A percentile compares a stretch with the other conserved stretches of the same genome.
Conservation (phyloP, 2,329 filamentous ascomycete species). For the Beauveria sp. region DNA sequence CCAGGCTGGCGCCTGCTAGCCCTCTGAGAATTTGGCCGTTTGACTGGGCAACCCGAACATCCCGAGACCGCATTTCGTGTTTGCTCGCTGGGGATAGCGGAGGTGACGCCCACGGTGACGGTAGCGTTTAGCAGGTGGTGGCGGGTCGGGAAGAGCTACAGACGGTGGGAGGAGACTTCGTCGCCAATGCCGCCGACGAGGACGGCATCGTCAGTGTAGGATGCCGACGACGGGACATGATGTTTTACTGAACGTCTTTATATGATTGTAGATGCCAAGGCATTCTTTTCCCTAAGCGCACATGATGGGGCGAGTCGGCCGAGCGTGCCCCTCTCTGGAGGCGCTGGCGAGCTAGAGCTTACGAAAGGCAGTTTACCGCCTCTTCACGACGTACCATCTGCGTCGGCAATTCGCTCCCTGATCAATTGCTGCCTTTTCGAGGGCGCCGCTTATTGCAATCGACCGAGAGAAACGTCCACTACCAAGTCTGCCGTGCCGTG, state of each 20-base stretch:
- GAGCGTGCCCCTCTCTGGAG: conserved; percentile 6
- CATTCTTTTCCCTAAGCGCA: not conserved
- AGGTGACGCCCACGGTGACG: conserved; percentile 33
- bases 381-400: not conserved
- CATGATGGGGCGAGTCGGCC: not conserved
- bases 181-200: conserved; percentile 39
- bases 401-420: not conserved
- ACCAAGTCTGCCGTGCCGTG: not conserved
- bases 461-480: not conserved
- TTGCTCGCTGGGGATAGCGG: conserved; percentile 25
- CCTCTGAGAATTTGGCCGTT: not conserved
- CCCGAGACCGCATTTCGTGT: too few species aligned
- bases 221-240: not conserved
- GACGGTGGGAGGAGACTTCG: conserved; percentile 39
- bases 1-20: too few species aligned
- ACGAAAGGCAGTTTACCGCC: conserved; percentile 6
- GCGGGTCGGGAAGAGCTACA: conserved; percentile 34
- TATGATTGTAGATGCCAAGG: not conserved
- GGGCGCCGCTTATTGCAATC: not conserved
- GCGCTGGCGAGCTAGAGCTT: not conserved
- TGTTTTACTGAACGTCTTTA: not conserved
- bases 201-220: conserved; percentile 27
- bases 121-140: conserved; percentile 33
- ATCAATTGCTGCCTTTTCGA: not conserved
- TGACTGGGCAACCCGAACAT: not conserved